Conservation (phyloP, 1,139 yeast species). For the Taphrina betulina region DNA sequence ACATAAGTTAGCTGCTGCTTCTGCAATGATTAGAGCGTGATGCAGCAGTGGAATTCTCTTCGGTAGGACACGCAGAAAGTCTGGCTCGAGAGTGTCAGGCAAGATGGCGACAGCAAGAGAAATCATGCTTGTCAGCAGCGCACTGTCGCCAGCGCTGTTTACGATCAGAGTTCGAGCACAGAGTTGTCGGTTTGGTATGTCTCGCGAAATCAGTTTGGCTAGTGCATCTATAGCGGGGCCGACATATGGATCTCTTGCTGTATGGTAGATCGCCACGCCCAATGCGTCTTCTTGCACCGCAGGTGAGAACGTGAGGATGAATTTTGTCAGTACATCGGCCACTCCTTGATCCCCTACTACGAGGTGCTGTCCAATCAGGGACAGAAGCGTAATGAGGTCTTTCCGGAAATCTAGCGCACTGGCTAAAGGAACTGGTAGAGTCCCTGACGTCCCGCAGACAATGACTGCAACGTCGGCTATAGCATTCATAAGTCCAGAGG, state of each 20-base stretch:
- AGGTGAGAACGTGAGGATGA: conserved; percentile 6
- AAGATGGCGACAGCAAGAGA: conserved; percentile 1
- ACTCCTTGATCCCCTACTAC: not conserved
- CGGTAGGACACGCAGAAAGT: not conserved
- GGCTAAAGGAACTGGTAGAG: too few relatives aligned
- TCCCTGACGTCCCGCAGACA: not conserved
- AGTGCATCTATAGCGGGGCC: conserved; percentile 26
- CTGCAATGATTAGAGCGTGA: conserved; percentile 22
- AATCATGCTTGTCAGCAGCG: too few relatives aligned
- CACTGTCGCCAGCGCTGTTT: not conserved
- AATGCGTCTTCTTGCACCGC: not conserved
- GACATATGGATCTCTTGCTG: conserved; percentile 2
- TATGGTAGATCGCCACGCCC: not conserved
- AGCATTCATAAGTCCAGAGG: not conserved
- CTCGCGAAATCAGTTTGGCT: conserved; percentile 19
- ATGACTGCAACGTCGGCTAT: not conserved
- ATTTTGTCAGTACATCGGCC: not conserved
- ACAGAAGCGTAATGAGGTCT: conserved; percentile 13
- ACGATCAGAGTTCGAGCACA: not conserved
- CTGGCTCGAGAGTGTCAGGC: not conserved
- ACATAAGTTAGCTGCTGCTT: conserved; percentile 1
- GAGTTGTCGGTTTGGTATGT: conserved; percentile 16
- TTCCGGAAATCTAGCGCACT: conserved; percentile 6
- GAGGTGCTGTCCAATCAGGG: conserved; percentile 1
- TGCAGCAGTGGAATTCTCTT: conserved; percentile 10